Evolutionary conservation across 2,329 filamentous ascomycete species (phyloP), one percentile per base, ranked within the genome.

Genomic region (Pyrenophora graminea): DNA sequence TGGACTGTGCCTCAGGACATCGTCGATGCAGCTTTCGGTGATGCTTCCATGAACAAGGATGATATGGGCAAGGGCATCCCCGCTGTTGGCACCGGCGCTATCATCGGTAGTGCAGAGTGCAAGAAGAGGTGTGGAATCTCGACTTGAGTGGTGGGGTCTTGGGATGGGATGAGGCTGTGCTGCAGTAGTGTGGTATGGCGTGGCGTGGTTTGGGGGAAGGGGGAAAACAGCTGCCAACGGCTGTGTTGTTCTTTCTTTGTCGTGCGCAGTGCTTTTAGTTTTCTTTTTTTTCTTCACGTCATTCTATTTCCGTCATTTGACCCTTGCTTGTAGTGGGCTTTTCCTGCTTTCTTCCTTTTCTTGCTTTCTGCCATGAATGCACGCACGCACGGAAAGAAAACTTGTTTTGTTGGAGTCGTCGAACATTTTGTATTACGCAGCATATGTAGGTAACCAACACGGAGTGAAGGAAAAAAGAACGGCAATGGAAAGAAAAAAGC

Each of bases 1-100:
- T 78, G 76, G 64, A 59, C 53, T 7, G 56, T 75, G 25, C 77
- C 76, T 0, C 51, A 56, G 3, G 74, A 77, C 12, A 71, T 80
- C 36, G 68, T 79, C 6, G 69, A 69, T 10, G 77, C 77, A 17
- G 75, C 75, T 0, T 76, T 80, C 31, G 77, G 78, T 10, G 58
- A 71, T 43, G 59, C 61, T 12, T 58, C 63, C 2, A 27, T 75
- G 8, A 61, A 74, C 23, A 64, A 67, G 25, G 65, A 70, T 12
- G 57, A 61, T 6, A 61, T 71, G 1, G 66, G 67, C 5, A 61
- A 52, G 12, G 57, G 58, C 3, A 73, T 79, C 38, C 69, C 72
- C 6, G 56, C 62, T 0, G 65, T 77, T 2, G 77, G 77, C 3
- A 77, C 76, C 0, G 77, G 77, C 3, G 70, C 71, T 30, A 74